Evolutionary conservation across 176 grass and related monocot genomes (phyloP), one percentile per base, ranked within the genome.

Genomic region (Bonia amplexicaulis): DNA sequence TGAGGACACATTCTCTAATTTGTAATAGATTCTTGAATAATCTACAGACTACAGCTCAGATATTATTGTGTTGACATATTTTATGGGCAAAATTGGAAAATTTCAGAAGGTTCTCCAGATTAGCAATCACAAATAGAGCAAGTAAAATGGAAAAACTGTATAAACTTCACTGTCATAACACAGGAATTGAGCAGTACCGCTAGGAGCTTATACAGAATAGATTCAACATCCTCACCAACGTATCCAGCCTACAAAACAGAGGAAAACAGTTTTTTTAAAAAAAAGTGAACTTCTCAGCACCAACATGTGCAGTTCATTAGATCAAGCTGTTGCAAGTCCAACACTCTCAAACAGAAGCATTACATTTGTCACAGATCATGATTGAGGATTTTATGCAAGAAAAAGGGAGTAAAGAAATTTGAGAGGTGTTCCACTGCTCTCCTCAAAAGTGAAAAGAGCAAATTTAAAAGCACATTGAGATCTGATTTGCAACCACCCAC

Each of bases 141-240:
- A 25, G 10, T 59, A n/a, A 72, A 71, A 81, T 40, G 27, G 22
- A 76, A 69, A 52, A 4, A 64, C 39, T 12, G 33, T 44, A 79
- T 35, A 73, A 14, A 82, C 25, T 64, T 20, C 46, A 53, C 27
- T 69, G 37, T 62, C 55, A 46, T 40, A 40, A 31, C 9, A 25
- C 5, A 70, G 35, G 65, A 19, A 22, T 76, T 59, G 9, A 83
- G 14, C 40, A 46, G 47, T 93, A 93, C 91, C 91, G 76, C 88
- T 60, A 93, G 74, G 33, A 93, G 91, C 79, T 93, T 90, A 85
- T 93, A 88, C 65, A 93, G 66, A 59, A 93, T 86, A 71, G 91
- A 90, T 79, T 93, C 91, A 68, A 90, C 91, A 86, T 93, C 91
- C 84, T 93, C 91, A 66, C 91, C 91, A 76, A 93, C 91, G 76